Evolutionary conservation across 2,329 filamentous ascomycete genomes (phyloP), one percentile per base, ranked within the genome.

Genomic region (Venturia carpophila): DNA sequence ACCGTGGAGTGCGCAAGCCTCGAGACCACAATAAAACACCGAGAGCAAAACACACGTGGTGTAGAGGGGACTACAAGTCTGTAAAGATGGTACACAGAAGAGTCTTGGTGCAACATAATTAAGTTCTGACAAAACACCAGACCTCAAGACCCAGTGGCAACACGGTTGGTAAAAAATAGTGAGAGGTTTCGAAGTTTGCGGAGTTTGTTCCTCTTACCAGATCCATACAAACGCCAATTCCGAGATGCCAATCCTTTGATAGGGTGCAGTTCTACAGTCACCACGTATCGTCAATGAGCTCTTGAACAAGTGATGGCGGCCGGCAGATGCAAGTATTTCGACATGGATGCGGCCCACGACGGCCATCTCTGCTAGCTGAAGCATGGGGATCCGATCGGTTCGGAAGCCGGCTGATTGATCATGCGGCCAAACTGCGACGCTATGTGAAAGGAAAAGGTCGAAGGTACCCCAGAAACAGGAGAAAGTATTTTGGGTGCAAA

Each of bases 11-110:
- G 42, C 17, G 42, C 42, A 42, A 61, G 60, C 6, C 9, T 34
- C n/a, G 60, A 61, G 37, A 61, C 60, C 11, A n/a, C 15, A 61
- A 43, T 61, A 42, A 42, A 61, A 61, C 60, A 24, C 5, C 5
- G 27, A 41, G 43, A 61, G 43, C 37, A 61, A n/a, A 17, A 17
- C 43, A 39, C 21, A 61, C 60, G 60, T 58, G 52, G 15, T 58
- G 4, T 58, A 27, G 52, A 21, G 7, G 49, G 30, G 52, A 5
- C 17, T 37, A 15, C 27, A 27, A 58, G 10, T 37, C 24, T 27
- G 60, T 17, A 24, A 61, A 45, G 7, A 24, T 17, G 24, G 6
- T 45, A 0, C 24, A 21, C 17, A 45, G 39, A 61, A 41, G 19
- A 17, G 15, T 3, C 37, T 10, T 39, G 42, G 37, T 45, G 60